phyloP scores from a whole-genome alignment of 2,329 filamentous ascomycete species.

The Penicillium sp. region DNA sequence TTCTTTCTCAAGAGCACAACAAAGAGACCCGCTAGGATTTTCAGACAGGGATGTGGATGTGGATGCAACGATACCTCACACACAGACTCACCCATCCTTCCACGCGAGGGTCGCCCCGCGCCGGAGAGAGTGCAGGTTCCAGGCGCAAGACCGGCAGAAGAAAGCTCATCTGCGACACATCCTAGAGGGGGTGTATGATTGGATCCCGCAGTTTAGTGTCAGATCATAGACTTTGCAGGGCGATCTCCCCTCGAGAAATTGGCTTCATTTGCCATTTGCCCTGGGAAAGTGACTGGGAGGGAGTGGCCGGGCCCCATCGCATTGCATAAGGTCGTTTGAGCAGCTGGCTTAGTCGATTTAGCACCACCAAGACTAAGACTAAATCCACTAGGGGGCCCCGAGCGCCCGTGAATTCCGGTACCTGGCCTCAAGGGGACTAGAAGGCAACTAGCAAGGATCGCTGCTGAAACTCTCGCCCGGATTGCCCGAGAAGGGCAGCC shows the following conservation, averaged over 20 bases:
- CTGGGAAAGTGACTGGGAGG: too few species aligned
- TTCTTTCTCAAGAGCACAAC: neutral
- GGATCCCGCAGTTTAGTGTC: slow-evolving; percentile 7
- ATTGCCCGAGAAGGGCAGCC: slow-evolving; percentile 13
- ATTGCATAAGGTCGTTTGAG: slow-evolving; percentile 21
- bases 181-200: slow-evolving; percentile 2
- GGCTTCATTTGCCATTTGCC: slow-evolving; percentile 8
- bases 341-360: neutral
- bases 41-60: neutral
- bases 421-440: slow-evolving; percentile 13
- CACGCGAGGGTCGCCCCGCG: neutral
- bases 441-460: slow-evolving; percentile 25
- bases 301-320: slow-evolving; percentile 5
- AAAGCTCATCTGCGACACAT: slow-evolving; percentile 8
- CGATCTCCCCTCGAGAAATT: slow-evolving; percentile 14
- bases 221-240: slow-evolving; percentile 13
- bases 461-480: slow-evolving; percentile 17
- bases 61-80: too few species aligned
- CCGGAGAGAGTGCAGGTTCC: neutral
- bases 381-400: neutral
- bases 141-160: neutral
- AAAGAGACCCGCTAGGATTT: slow-evolving; percentile 3
- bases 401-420: slow-evolving; percentile 13
- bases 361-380: neutral
- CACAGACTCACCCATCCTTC: neutral